A percentile compares a stretch with the other conserved stretches of the same genome.
phyloP scores from a whole-genome alignment of 768 basidiomycete species.

The Amanita subjunquillea region DNA sequence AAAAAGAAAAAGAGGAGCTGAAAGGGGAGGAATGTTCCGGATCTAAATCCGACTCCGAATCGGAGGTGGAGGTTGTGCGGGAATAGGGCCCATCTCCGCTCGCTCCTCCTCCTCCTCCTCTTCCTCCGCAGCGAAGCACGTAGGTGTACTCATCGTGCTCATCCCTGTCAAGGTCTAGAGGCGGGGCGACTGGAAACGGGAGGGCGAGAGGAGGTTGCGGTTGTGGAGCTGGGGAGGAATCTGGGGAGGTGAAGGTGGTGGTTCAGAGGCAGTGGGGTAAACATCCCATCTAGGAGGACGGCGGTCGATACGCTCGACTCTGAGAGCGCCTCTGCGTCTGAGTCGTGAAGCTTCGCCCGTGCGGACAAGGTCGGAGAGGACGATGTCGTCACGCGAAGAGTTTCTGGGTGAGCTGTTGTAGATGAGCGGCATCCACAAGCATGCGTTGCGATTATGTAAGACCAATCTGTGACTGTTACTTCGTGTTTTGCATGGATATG shows the following conservation, averaged over 20 bases:
- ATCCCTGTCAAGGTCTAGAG: conserved; percentile 5
- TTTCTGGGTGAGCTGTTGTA: background rate
- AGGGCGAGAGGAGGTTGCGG: background rate
- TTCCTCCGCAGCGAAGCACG: conserved; percentile 19
- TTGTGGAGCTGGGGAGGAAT: background rate
- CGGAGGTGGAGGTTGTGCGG: conserved; percentile 8
- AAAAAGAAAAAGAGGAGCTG: conserved; percentile 3
- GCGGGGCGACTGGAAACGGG: background rate
- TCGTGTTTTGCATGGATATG: too few relatives aligned
- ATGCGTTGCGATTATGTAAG: background rate
- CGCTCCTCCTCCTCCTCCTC: conserved; percentile 3
- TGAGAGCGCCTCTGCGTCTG: conserved; percentile 64
- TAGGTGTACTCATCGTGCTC: conserved; percentile 15
- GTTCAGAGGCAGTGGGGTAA: background rate
- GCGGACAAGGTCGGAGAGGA: conserved; percentile 60
- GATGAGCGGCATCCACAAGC: background rate
- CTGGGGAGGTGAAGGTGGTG: background rate
- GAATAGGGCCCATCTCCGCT: conserved; percentile 1
- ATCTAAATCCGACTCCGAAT: background rate
- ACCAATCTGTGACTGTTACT: too few relatives aligned
- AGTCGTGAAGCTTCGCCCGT: conserved; percentile 66
- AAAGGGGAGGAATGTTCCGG: conserved; percentile 13
- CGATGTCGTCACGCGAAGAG: conserved; percentile 38
- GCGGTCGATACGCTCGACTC: conserved; percentile 32
- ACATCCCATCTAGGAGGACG: conserved; percentile 1